A percentile compares a stretch with the other conserved stretches of the same genome.
These are phyloP conservation scores for Stachybotrys chlorohalonatus DNA, from an alignment of 2,329 filamentous ascomycete species.

Conservation along the genomic window DNA sequence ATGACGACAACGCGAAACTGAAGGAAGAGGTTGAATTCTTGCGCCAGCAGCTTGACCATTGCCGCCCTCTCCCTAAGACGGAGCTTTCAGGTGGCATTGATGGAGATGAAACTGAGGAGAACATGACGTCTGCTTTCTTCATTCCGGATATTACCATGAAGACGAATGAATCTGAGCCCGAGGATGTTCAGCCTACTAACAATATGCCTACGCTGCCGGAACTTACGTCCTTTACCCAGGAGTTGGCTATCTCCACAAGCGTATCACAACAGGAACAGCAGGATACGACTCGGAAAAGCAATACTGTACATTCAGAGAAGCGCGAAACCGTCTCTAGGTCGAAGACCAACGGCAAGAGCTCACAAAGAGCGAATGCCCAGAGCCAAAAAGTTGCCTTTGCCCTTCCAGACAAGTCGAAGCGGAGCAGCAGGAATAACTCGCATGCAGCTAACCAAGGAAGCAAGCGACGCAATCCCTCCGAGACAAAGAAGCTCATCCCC, in stretches of 20 bases:
- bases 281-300: constrained; percentile 18
- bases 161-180: constrained; percentile 22
- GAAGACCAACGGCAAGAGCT: constrained; percentile 15
- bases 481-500: constrained; percentile 9
- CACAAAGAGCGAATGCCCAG: constrained; percentile 13
- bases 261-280: constrained; percentile 10
- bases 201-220: constrained; percentile 17
- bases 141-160: constrained; percentile 49
- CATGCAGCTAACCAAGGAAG: constrained; percentile 31
- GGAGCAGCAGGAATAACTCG: constrained; percentile 15
- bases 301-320: constrained; percentile 17
- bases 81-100: constrained; percentile 24
- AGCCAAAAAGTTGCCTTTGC: constrained; percentile 32
- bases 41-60: constrained; percentile 34
- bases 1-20: constrained; percentile 36
- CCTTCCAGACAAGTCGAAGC: constrained; percentile 25
- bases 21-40: constrained; percentile 37
- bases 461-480: constrained; percentile 25
- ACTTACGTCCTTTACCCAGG: constrained; percentile 21
- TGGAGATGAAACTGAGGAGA: constrained; percentile 32
- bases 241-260: constrained; percentile 17
- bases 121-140: constrained; percentile 51
- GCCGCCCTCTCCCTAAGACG: constrained; percentile 26
- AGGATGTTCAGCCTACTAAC: constrained; percentile 21
- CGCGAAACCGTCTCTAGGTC: constrained; percentile 14